phyloP scores from a whole-genome alignment of 2,329 filamentous ascomycete species.

The Clonostachys chloroleuca region DNA sequence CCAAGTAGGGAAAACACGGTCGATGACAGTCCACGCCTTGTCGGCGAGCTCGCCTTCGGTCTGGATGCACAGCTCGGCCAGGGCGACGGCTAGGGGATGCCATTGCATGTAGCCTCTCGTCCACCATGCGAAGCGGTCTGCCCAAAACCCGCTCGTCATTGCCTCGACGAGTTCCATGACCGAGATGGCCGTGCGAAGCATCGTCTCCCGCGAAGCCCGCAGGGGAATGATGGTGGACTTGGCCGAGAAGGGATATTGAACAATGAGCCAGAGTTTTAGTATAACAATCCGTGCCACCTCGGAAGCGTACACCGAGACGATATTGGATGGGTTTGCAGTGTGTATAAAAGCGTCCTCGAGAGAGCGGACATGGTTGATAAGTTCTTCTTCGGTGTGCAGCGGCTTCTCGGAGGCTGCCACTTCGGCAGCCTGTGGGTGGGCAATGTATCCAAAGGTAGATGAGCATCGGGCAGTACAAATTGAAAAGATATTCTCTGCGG shows the following conservation, averaged over 20 bases:
- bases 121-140: slow-evolving; percentile 40
- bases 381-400: slow-evolving; percentile 27
- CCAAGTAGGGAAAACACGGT: slow-evolving; percentile 36
- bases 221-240: slow-evolving; percentile 16
- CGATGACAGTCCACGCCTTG: slow-evolving; percentile 43
- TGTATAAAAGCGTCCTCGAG: slow-evolving; percentile 33
- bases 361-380: slow-evolving; percentile 28
- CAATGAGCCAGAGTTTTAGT: slow-evolving; percentile 39
- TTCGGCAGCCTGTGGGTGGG: slow-evolving; percentile 19
- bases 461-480: slow-evolving; percentile 32
- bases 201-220: slow-evolving; percentile 30
- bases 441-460: slow-evolving; percentile 29
- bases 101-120: slow-evolving; percentile 47
- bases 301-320: slow-evolving; percentile 28
- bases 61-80: slow-evolving; percentile 46
- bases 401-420: slow-evolving; percentile 9
- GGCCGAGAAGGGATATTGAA: slow-evolving; percentile 37
- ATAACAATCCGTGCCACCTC: slow-evolving; percentile 34
- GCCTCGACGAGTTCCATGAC: slow-evolving; percentile 35
- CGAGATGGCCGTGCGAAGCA: slow-evolving; percentile 40
- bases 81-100: slow-evolving; percentile 47
- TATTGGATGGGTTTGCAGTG: slow-evolving; percentile 21
- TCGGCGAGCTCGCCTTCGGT: slow-evolving; percentile 38
- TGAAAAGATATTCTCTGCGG: slow-evolving; percentile 33
- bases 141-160: slow-evolving; percentile 21